Conservation (phyloP, 108 stramenopile species). For the Cylindrotheca closterium region DNA sequence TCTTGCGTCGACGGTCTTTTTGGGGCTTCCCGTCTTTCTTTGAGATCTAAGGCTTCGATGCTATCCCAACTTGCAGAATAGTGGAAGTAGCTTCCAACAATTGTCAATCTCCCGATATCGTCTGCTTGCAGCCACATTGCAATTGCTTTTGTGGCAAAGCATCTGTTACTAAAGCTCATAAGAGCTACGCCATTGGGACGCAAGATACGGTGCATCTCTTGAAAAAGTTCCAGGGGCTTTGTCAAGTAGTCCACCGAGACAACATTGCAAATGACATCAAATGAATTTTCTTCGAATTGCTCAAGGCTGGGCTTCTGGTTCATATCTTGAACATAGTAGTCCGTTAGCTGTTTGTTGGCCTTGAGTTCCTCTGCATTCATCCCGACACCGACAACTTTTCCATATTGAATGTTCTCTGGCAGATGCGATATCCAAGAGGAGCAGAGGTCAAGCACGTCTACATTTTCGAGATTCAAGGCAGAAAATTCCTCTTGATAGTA, state of each 20-base stretch:
- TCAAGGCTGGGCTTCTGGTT: slow-evolving; percentile 49
- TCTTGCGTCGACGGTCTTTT: slow-evolving; percentile 46
- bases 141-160: slow-evolving; percentile 80
- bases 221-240: slow-evolving; percentile 63
- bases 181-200: slow-evolving; percentile 66
- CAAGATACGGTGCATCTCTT: slow-evolving; percentile 69
- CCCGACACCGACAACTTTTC: slow-evolving; percentile 62
- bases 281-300: slow-evolving; percentile 61
- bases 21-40: slow-evolving; percentile 34
- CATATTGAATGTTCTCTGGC: slow-evolving; percentile 39
- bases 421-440: slow-evolving; percentile 73
- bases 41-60: slow-evolving; percentile 69
- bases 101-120: slow-evolving; percentile 65
- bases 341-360: slow-evolving; percentile 60
- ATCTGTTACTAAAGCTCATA: slow-evolving; percentile 71
- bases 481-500: slow-evolving; percentile 55
- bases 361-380: slow-evolving; percentile 74
- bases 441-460: slow-evolving; percentile 74
- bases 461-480: neutral
- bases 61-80: slow-evolving; percentile 44
- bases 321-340: slow-evolving; percentile 58
- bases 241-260: slow-evolving; percentile 79
- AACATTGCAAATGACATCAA: slow-evolving; percentile 69
- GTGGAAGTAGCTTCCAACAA: slow-evolving; percentile 72
- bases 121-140: slow-evolving; percentile 81